Base-by-base conservation (phyloP, 108 stramenopile genomes). In the Aurantiochytrium sp. region DNA sequence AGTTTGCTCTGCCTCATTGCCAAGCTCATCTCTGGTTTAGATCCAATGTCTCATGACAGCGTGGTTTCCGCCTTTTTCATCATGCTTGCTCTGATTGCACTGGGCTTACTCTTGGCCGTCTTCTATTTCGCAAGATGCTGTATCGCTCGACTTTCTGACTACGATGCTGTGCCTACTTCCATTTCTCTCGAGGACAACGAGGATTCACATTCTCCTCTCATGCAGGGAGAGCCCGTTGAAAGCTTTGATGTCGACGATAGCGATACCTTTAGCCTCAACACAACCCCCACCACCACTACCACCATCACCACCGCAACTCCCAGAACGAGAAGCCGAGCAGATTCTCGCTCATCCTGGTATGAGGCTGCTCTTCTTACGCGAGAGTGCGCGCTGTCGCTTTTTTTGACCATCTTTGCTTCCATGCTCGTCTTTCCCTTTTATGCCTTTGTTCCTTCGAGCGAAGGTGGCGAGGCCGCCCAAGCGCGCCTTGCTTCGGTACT, bases 371-470 rank as follows among this genome's bases (percentile, higher is more conserved):
- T 14, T 18, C 76, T 21, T 6, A 16, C 49, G 12, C n/a, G 28
- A 55, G 12, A 45, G 1, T 53, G 51, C 76, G 19, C 49, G 2
- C 10, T 47, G 16, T 25, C 51, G 6, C n/a, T 83, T 6, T 83
- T 83, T 83, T 23, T 83, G 2, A 83, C 76, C 10, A 6, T 83
- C 45, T 83, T 83, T 16, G 0, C 49, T 6, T 83, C 76, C 45
- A 83, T 83, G 76, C 16, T 83, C 25, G 23, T 83, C 51, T 83
- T 83, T 45, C 76, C 76, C 45, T 83, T 83, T 53, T 83, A 83
- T 45, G 45, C 76, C 25, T 53, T 53, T 35, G 76, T 83, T 8
- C 76, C 76, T 12, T 47, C 76, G 51, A 53, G 49, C n/a, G 51
- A 6, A 10, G 76, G 76, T 18, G 45, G 25, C 51, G 76, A 12